Conservation (phyloP, 2,329 filamentous ascomycete species). For the Rutstroemia sp. region DNA sequence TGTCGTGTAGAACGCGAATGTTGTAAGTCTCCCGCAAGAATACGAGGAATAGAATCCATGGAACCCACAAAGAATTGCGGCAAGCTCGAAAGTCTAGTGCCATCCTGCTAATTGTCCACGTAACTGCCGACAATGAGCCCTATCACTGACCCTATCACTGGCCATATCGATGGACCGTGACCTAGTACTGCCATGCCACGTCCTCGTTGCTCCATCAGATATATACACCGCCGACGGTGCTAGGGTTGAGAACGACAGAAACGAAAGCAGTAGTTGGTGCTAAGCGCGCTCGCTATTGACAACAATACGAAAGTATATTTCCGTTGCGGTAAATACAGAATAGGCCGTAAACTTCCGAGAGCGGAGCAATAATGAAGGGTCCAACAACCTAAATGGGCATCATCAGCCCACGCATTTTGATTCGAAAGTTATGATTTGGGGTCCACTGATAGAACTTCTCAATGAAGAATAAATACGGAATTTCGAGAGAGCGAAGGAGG, state of each 20-base stretch:
- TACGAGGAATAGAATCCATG: constrained; percentile 37
- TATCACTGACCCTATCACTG: constrained; percentile 26
- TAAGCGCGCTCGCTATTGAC: constrained; percentile 36
- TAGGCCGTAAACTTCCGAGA: constrained; percentile 54
- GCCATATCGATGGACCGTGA: background rate
- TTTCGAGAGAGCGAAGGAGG: too few species aligned
- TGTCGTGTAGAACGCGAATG: background rate
- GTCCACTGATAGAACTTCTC: too few species aligned
- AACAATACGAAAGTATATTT: constrained; percentile 41
- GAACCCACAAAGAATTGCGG: constrained; percentile 30
- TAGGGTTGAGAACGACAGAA: background rate
- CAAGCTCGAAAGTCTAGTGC: constrained; percentile 32
- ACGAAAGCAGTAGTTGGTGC: constrained; percentile 46
- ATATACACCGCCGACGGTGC: background rate
- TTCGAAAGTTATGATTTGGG: too few species aligned
- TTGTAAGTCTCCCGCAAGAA: constrained; percentile 17
- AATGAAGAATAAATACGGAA: too few species aligned
- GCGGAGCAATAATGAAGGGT: constrained; percentile 49
- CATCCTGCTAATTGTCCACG: constrained; percentile 27
- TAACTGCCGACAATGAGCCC: constrained; percentile 29
- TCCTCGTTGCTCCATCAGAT: background rate
- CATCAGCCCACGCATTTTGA: background rate
- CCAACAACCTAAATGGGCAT: constrained; percentile 29
- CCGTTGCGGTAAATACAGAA: constrained; percentile 41
- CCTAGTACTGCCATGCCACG: background rate